A percentile compares a stretch with the other conserved stretches of the same genome.
These are phyloP conservation scores for Pseudocercospora ulei DNA, from an alignment of 2,329 filamentous ascomycete genomes.

Conservation along the genomic window DNA sequence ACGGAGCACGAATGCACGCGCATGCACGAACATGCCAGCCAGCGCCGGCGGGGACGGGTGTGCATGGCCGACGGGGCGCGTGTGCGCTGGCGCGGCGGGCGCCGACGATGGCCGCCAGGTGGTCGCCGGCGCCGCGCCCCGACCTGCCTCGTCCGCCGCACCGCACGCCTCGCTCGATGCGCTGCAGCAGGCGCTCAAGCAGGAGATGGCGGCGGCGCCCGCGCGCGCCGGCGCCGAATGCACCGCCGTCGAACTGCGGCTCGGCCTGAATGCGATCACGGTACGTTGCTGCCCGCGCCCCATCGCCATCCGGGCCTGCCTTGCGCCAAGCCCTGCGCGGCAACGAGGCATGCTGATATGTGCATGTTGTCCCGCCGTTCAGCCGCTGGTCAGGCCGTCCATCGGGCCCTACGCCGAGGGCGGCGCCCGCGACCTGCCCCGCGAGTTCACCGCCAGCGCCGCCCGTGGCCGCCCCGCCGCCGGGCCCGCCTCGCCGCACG, in stretches of 20 bases:
- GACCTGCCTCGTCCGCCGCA: slow-evolving; percentile 14
- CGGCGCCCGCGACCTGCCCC: slow-evolving; percentile 28
- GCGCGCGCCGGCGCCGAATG: slow-evolving; percentile 19
- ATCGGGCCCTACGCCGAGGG: slow-evolving; percentile 30
- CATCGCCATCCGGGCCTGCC: no score
- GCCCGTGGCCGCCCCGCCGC: slow-evolving; percentile 8
- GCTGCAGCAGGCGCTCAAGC: slow-evolving; percentile 20
- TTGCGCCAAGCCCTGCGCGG: no score
- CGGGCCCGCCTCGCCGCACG: slow-evolving; percentile 9
- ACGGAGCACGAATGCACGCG: no score
- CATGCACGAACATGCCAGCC: no score
- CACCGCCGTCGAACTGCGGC: slow-evolving; percentile 24
- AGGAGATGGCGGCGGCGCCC: slow-evolving; percentile 18
- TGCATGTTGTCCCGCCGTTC: no score
- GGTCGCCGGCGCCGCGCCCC: slow-evolving; percentile 8
- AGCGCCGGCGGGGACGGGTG: no score
- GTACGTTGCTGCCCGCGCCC: neutral
- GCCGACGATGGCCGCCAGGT: slow-evolving; percentile 20
- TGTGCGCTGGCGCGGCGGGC: slow-evolving; percentile 23
- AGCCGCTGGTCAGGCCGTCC: slow-evolving; percentile 25
- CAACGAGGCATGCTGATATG: no score
- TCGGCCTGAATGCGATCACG: slow-evolving; percentile 21
- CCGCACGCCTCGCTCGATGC: slow-evolving; percentile 22
- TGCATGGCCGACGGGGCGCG: slow-evolving; percentile 17
- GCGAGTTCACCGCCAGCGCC: slow-evolving; percentile 30